Base-by-base conservation (phyloP, 2,329 filamentous ascomycete genomes). In the Alternaria hordeiaustralica region DNA sequence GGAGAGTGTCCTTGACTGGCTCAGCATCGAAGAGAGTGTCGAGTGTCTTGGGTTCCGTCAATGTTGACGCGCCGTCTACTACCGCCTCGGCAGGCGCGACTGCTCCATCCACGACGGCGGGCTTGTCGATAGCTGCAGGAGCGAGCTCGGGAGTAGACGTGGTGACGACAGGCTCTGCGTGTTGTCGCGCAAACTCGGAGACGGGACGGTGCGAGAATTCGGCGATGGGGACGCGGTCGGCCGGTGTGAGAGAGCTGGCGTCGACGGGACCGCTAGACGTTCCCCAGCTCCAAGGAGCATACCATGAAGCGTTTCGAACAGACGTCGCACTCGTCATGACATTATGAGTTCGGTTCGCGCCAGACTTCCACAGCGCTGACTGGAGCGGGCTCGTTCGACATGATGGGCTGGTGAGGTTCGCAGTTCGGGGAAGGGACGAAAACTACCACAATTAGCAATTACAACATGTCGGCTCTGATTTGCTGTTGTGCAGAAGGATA, bases 111-210 rank as follows among this genome's bases (percentile, higher is more conserved):
- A 76, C 70, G 13, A 75, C 64, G 23, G 71, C 68, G 54, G 71
- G 54, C 50, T 75, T 69, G 47, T 80, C 75, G 12, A 82, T 71
- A 23, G 75, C 74, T 26, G 81, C 80, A 36, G 82, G 75, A 9
- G 75, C 68, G 3, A 78, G 64, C 55, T 78, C 77, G 26, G 77
- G 75, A 3, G 76, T 78, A 20, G 71, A 62, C 8, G 75, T 73
- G 44, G 72, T 78, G 44, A 78, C 72, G 36, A 59, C 60, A 26
- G 75, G 63, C 45, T 76, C 65, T 20, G 68, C 57, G 20, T 63
- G 44, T 25, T 63, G 57, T 47, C 58, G 59, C 45, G 62, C 58
- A 36, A 59, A 53, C 18, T 64, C 56, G 49, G 66, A 45, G 43
- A 55, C 36, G 28, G 67, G 59, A 36, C 60, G 49, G n/a, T 66